Conservation (phyloP, 1,284 basidiomycete species). For the Tausonia pullulans region DNA sequence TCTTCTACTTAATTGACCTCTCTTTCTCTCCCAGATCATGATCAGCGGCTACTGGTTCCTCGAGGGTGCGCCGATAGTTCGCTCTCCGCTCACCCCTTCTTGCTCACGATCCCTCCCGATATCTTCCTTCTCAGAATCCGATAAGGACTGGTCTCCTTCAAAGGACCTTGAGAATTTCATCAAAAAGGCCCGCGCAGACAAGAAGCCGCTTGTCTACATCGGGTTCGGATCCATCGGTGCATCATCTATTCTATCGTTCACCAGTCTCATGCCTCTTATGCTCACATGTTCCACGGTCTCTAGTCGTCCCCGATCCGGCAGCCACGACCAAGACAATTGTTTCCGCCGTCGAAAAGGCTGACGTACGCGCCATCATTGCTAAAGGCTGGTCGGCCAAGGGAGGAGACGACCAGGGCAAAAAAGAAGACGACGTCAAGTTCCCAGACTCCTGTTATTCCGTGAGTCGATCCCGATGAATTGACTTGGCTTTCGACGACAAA, state of each 20-base stretch:
- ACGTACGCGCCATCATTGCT: constrained; percentile 58
- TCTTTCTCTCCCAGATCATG: constrained; percentile 1
- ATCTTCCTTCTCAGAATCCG: constrained; percentile 31
- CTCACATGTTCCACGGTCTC: too few relatives aligned
- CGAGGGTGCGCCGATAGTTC: constrained; percentile 37
- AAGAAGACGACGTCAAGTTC: constrained; percentile 25
- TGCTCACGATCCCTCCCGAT: too few relatives aligned
- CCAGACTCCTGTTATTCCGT: constrained; percentile 29
- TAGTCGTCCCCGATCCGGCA: constrained; percentile 54
- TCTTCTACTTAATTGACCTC: constrained; percentile 1
- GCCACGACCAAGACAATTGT: constrained; percentile 53
- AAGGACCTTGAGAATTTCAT: constrained; percentile 47
- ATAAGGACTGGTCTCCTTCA: constrained; percentile 49
- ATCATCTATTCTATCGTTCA: too few relatives aligned
- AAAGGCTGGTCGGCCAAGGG: constrained; percentile 54
- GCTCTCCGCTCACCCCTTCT: too few relatives aligned
- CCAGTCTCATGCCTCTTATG: too few relatives aligned
- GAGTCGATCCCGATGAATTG: too few relatives aligned
- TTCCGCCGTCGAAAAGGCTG: constrained; percentile 52
- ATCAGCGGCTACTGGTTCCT: constrained; percentile 49
- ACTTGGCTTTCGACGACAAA: too few relatives aligned
- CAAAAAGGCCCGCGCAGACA: constrained; percentile 44
- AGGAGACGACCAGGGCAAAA: constrained; percentile 37
- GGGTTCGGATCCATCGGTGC: constrained; percentile 23
- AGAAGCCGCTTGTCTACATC: constrained; percentile 61